Evolutionary conservation across 208 protist species (phyloP), one percentile per base, ranked within the genome.

Genomic region (Angomonas deanei): DNA sequence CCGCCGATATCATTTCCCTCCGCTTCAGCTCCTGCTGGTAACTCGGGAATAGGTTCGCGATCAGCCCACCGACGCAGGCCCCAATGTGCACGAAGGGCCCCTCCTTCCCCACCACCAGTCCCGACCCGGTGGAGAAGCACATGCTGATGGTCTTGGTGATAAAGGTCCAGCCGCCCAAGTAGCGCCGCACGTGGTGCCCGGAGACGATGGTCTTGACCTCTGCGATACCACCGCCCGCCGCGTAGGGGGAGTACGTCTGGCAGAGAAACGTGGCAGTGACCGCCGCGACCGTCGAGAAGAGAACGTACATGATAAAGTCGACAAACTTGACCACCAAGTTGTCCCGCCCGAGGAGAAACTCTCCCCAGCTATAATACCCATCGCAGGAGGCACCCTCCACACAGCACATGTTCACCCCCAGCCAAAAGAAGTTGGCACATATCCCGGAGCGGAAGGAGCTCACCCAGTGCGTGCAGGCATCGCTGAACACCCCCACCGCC

Each of bases 191-290:
- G 58, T 84, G 75, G 61, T 86, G 70, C 47, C 84, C 84, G 1
- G 77, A 88, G 13, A 92, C 72, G 62, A 95, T 93, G 52, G 86
- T 92, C 72, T 96, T 96, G 34, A 96, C 83, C 74, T 96, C 86
- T 32, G 80, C 78, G 34, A 96, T 96, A 28, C 90, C 90, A 30
- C 81, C 86, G 39, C 90, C 90, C 10, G 84, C 70, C 19, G 84
- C 88, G 60, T 88, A 88, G 10, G 82, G 82, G n/a, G 83, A 70
- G 64, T 85, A 92, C 13, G 74, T 73, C 57, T 78, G 75, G 66
- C 82, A 88, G 30, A 84, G 64, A 57, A 78, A 83, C 28, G 75
- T 75, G 27, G 82, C 74, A 28, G 70, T 61, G 5, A 80, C 66
- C 0, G 78, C 77, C 1, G 76, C 69, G 19, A 70, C 11, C 6